Conservation (phyloP, 192 early-diverging fungal species). For the Chytriomyces sp. region DNA sequence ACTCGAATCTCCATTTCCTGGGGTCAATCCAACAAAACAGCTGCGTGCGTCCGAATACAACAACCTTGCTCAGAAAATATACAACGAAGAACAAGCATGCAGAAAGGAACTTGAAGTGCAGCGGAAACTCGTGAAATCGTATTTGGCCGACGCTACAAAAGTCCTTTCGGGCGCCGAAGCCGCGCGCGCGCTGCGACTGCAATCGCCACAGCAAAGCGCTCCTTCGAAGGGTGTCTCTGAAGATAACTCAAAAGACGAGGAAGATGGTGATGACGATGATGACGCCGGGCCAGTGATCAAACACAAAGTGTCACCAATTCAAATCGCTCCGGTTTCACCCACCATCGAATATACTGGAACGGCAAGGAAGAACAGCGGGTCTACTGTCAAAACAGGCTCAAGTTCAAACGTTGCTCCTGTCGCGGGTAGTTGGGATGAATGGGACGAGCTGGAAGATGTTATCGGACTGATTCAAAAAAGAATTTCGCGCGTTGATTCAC, state of each 20-base stretch:
- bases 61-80: slow-evolving; percentile 44
- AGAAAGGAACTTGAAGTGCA: slow-evolving; percentile 39
- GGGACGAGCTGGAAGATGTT: too few species aligned
- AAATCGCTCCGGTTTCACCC: slow-evolving; percentile 3
- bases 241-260: not conserved
- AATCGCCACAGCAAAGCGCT: not conserved
- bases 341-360: too few species aligned
- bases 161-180: not conserved
- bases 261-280: not conserved
- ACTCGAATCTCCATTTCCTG: not conserved
- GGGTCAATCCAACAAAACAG: slow-evolving; percentile 15
- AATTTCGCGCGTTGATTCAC: slow-evolving; percentile 38
- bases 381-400: too few species aligned
- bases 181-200: too few species aligned
- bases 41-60: slow-evolving; percentile 40
- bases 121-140: slow-evolving; percentile 14
- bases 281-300: not conserved
- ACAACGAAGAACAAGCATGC: slow-evolving; percentile 41
- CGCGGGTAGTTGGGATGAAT: too few species aligned
- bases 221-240: not conserved
- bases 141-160: slow-evolving; percentile 10
- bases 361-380: too few species aligned
- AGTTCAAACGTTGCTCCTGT: too few species aligned
- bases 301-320: not conserved
- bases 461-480: slow-evolving; percentile 22